A percentile compares a stretch with the other conserved stretches of the same genome.
These are phyloP conservation scores for Saposhnikovia divaricata DNA, from an alignment of 129 eudicot genomes.

Conservation along the genomic window DNA sequence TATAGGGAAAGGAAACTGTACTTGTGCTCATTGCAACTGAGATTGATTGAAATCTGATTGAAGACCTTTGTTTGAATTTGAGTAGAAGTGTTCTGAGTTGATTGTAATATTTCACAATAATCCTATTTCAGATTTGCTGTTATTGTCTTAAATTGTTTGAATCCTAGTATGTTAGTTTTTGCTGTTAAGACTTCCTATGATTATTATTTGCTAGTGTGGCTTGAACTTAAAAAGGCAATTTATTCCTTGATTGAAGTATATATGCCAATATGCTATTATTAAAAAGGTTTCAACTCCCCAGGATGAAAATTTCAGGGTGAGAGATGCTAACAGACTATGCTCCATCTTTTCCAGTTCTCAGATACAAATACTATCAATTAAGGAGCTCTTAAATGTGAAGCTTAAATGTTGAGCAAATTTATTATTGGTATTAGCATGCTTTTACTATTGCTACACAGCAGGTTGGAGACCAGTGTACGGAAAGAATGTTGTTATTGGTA, in stretches of 20 bases:
- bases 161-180: background rate
- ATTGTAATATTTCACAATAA: background rate
- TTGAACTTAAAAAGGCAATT: background rate
- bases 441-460: no score
- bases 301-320: background rate
- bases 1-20: constrained; percentile 59
- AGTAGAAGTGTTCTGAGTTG: background rate
- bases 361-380: background rate
- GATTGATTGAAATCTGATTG: background rate
- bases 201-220: background rate
- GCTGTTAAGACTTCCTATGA: background rate
- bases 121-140: background rate
- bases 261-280: no score
- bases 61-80: background rate
- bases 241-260: no score
- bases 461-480: background rate
- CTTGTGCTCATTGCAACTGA: constrained; percentile 63
- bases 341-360: background rate
- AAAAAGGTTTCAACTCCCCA: background rate
- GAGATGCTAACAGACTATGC: background rate
- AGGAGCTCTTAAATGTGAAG: no score
- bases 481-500: background rate
- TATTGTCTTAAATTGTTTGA: background rate
- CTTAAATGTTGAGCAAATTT: background rate
- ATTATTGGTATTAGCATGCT: background rate